These are phyloP conservation scores for Cornus florida DNA, from an alignment of 148 eudicot genomes.

Conservation along the genomic window DNA sequence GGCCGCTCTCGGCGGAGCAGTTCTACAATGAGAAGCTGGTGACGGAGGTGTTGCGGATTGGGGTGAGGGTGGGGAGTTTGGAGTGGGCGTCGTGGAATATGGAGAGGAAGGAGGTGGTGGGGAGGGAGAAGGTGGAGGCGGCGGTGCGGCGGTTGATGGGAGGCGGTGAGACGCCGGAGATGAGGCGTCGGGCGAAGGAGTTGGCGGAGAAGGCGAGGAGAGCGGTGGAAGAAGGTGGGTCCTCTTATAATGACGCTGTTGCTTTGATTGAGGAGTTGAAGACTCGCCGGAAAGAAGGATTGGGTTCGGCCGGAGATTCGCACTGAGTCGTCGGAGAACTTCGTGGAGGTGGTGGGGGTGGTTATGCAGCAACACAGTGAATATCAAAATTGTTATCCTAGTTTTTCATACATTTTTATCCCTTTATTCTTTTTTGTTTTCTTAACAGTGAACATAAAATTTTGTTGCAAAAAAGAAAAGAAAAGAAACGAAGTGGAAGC, in stretches of 20 bases:
- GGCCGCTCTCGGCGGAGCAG: neutral
- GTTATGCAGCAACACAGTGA: no score
- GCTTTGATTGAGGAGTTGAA: conserved; percentile 9
- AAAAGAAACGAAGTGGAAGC: no score
- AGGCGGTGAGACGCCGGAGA: neutral
- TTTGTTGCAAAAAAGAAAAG: no score
- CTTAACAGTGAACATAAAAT: no score
- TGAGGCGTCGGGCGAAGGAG: conserved; percentile 2
- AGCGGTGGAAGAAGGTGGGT: conserved; percentile 10
- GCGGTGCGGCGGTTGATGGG: conserved; percentile 7
- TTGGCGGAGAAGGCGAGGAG: neutral
- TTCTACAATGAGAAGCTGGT: conserved; percentile 17
- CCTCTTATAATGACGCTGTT: conserved; percentile 4
- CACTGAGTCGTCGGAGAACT: no score
- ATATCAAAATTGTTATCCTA: no score
- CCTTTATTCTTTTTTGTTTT: no score
- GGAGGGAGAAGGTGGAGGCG: conserved; percentile 7
- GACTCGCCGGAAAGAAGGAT: neutral
- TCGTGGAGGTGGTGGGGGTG: no score
- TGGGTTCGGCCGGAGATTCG: no score
- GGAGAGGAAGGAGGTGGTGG: conserved; percentile 2
- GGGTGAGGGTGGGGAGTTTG: conserved; percentile 2
- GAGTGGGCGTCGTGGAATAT: conserved; percentile 14
- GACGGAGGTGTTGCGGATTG: conserved; percentile 8
- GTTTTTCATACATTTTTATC: no score